Evolutionary conservation across 805 yeast species (phyloP), one percentile per base, ranked within the genome.

Genomic region (Ogataea parapolymorpha): DNA sequence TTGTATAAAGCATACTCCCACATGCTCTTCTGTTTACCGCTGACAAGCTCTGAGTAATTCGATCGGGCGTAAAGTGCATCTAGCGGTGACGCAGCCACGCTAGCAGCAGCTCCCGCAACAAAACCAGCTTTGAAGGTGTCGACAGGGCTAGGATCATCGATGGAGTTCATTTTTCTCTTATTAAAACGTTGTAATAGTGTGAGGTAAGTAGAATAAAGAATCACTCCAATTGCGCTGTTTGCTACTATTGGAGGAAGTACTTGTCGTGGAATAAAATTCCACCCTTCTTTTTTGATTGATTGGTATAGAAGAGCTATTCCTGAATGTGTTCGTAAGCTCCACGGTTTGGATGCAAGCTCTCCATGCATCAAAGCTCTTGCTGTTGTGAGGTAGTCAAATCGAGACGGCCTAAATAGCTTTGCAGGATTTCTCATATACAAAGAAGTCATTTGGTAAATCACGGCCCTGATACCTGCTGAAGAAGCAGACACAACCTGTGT

Each of bases 51-150:
- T 9, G 83, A 76, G 5, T 87, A 82, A 2, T 80, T 73, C 49
- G 90, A 85, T 50, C 97, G 71, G 2, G 95, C 78, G 55, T 83
- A 85, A 3, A 91, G 79, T 6, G 97, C 96, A 63, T 91, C 97
- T 4, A 91, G 71, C 0, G 98, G 98, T 2, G 96, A 91, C 2
- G 96, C 95, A 0, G 87, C 90, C 13, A 87, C 65, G n/a, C 95
- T 84, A 53, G 93, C 96, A 17, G 80, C 79, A 0, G 82, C 79
- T 1, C 97, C 97, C 0, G 96, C 96, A 0, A 86, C 49, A 41
- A 82, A 79, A 0, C 98, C 98, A 0, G 96, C 87, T 35, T 79
- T 62, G 62, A 86, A 77, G 0, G 88, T 79, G 51, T 85, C 88
- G 42, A 67, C 56, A 1, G 73, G 68, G 12, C 46, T 49, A 24